These are phyloP conservation scores for Blastocystis sp. DNA, from an alignment of 352 stramenopile species.

Conservation along the genomic window DNA sequence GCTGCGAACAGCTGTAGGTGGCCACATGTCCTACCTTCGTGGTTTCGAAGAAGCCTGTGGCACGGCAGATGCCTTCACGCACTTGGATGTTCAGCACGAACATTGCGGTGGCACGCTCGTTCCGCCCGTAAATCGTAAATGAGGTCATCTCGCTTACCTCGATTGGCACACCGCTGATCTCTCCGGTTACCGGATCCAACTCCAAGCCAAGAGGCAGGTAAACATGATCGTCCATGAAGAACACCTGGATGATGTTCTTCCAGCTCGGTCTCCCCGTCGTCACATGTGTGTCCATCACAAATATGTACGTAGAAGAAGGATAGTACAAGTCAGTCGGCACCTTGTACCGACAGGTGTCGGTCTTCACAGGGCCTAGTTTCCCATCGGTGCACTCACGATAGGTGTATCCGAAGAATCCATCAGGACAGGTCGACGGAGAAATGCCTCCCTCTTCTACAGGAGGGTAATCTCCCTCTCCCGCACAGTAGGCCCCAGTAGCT, in stretches of 20 bases:
- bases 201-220: background rate
- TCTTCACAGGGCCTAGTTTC: conserved; percentile 5
- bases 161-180: background rate
- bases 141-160: background rate
- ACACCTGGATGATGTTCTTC: background rate
- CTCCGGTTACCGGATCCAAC: background rate
- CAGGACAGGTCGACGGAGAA: background rate
- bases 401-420: conserved; percentile 2
- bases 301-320: background rate
- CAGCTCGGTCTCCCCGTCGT: background rate
- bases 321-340: background rate
- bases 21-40: background rate
- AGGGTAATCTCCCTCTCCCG: background rate
- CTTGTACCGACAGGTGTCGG: background rate
- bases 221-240: background rate
- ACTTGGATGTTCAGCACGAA: background rate
- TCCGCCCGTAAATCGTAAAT: conserved; percentile 5
- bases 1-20: background rate
- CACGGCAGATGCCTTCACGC: background rate
- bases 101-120: background rate
- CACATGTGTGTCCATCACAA: conserved; percentile 39
- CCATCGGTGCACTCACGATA: conserved; percentile 11
- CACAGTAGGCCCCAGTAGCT: background rate
- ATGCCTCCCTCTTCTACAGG: conserved; percentile 33
- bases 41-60: background rate